phyloP scores from a whole-genome alignment of 2,329 filamentous ascomycete species.

The Cytospora leucostoma region DNA sequence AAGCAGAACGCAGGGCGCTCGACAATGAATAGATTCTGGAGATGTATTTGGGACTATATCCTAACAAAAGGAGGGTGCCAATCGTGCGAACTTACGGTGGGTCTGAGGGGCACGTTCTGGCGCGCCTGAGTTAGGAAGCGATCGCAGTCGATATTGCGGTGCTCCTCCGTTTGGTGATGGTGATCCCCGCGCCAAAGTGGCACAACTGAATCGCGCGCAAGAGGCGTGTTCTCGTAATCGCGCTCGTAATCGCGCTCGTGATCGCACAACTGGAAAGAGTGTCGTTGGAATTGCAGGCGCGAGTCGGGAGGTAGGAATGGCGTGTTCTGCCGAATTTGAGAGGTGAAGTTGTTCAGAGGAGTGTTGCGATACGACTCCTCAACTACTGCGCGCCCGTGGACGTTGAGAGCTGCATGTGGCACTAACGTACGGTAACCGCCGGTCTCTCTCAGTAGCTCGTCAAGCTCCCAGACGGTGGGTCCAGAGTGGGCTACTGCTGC shows the following conservation, averaged over 20 bases:
- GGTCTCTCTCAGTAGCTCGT: background rate
- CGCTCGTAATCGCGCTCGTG: slow-evolving; percentile 4
- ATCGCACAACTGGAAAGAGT: slow-evolving; percentile 1
- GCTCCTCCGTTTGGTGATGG: background rate
- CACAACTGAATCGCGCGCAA: background rate
- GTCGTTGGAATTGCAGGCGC: slow-evolving; percentile 13
- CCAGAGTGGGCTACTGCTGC: background rate
- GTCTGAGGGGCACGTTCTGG: background rate
- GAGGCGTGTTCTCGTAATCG: background rate
- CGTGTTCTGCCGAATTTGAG: background rate
- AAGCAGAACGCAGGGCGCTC: background rate
- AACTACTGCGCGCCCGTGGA: slow-evolving; percentile 1
- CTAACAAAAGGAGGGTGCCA: background rate
- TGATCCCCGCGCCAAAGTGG: background rate
- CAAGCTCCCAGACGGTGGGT: background rate
- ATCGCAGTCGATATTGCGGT: background rate
- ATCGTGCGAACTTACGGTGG: background rate
- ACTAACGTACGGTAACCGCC: background rate
- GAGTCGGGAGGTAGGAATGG: slow-evolving; percentile 10
- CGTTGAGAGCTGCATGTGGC: background rate
- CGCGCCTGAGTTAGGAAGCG: background rate
- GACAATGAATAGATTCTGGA: background rate
- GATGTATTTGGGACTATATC: background rate
- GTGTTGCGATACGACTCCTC: background rate
- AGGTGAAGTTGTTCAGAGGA: background rate